These are phyloP conservation scores for Ambispora gerdemannii DNA, from an alignment of 192 early-diverging fungal species.

Conservation along the genomic window DNA sequence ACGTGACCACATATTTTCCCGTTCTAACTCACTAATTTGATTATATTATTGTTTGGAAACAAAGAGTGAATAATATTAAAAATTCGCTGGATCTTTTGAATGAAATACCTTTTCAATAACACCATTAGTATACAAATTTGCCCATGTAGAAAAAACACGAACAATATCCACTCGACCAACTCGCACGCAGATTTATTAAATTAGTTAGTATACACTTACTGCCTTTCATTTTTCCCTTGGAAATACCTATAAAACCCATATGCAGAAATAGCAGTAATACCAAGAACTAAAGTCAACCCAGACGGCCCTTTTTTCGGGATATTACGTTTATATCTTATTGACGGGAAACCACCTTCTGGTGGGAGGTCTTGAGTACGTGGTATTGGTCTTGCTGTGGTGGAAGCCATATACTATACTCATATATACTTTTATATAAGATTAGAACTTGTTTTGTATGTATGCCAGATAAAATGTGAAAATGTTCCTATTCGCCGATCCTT, in stretches of 20 bases:
- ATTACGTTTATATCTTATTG: constrained; percentile 85
- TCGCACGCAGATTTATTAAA: no score
- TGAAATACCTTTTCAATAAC: no score
- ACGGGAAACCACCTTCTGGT: constrained; percentile 75
- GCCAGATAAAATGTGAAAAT: no score
- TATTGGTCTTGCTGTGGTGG: no score
- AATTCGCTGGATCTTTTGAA: no score
- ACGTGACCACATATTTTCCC: constrained; percentile 92
- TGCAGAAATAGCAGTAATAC: constrained; percentile 68
- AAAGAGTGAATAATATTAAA: neutral
- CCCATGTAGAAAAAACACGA: no score
- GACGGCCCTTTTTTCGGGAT: constrained; percentile 88
- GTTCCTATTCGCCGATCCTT: no score
- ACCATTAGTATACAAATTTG: no score
- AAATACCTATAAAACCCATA: constrained; percentile 77
- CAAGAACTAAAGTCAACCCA: constrained; percentile 77
- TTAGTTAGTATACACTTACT: constrained; percentile 48
- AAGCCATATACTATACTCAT: no score
- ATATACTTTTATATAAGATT: no score
- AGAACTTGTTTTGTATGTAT: no score
- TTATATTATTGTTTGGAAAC: neutral
- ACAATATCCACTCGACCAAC: neutral
- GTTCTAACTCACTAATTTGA: constrained; percentile 71
- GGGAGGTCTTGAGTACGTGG: constrained; percentile 63
- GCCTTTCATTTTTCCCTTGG: constrained; percentile 64